Conservation (phyloP, 768 basidiomycete genomes). For the Pholiota conissans region DNA sequence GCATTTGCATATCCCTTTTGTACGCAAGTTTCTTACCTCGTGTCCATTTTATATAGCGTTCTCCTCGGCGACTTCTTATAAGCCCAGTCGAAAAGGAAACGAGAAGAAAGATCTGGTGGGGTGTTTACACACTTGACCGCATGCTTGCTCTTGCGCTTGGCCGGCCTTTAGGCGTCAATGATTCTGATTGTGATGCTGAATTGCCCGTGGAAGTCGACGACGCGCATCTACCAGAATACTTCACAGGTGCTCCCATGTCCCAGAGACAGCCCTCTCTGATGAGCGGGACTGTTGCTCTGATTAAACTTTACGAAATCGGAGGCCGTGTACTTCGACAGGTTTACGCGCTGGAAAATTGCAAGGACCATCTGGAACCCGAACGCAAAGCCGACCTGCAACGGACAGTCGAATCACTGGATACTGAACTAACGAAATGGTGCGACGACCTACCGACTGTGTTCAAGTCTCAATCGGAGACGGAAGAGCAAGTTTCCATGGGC, state of each 20-base stretch:
- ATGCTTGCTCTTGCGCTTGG: conserved; percentile 92
- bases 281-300: conserved; percentile 77
- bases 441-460: conserved; percentile 73
- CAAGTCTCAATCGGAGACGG: conserved; percentile 71
- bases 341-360: conserved; percentile 78
- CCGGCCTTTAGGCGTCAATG: conserved; percentile 85
- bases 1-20: conserved; percentile 5
- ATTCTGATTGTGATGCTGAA: conserved; percentile 89
- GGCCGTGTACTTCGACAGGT: conserved; percentile 82
- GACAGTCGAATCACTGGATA: conserved; percentile 77
- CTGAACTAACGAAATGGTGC: conserved; percentile 80
- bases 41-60: conserved; percentile 54
- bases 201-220: conserved; percentile 84
- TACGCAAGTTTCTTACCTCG: conserved; percentile 5
- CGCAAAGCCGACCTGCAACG: conserved; percentile 75
- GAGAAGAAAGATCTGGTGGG: conserved; percentile 92
- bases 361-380: conserved; percentile 71
- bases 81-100: conserved; percentile 84
- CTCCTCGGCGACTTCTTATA: conserved; percentile 71
- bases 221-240: conserved; percentile 70
- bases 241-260: conserved; percentile 57
- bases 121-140: conserved; percentile 85
- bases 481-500: conserved; percentile 83
- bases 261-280: conserved; percentile 68
- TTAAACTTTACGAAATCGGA: conserved; percentile 80